These are phyloP conservation scores for Chaetomiaceae sp. DNA, from an alignment of 2,329 filamentous ascomycete species.

Conservation along the genomic window DNA sequence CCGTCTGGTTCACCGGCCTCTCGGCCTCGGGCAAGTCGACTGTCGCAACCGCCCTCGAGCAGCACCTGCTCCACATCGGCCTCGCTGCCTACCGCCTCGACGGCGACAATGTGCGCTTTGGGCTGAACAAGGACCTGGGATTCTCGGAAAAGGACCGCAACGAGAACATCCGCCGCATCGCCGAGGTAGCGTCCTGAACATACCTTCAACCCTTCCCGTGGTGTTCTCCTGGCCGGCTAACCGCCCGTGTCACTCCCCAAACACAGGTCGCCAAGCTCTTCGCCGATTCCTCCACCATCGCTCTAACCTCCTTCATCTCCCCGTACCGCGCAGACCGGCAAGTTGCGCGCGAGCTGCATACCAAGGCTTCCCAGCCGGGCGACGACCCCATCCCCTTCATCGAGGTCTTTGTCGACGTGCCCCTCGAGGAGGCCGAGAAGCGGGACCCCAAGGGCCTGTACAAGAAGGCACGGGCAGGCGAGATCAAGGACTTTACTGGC, in stretches of 20 bases:
- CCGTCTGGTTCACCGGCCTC: slow-evolving; percentile 96
- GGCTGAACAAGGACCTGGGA: slow-evolving; percentile 94
- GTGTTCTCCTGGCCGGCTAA: not conserved
- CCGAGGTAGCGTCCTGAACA: slow-evolving; percentile 52
- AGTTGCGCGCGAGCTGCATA: slow-evolving; percentile 76
- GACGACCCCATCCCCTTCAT: slow-evolving; percentile 79
- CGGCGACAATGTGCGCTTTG: slow-evolving; percentile 97
- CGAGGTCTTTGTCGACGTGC: slow-evolving; percentile 90
- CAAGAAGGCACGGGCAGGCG: slow-evolving; percentile 89
- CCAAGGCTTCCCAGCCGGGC: slow-evolving; percentile 48
- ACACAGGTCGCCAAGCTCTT: slow-evolving; percentile 88
- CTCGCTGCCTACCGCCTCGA: slow-evolving; percentile 88
- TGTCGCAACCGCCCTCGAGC: slow-evolving; percentile 92
- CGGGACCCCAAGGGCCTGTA: slow-evolving; percentile 96
- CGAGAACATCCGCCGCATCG: slow-evolving; percentile 96
- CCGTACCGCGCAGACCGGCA: slow-evolving; percentile 86
- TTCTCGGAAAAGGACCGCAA: slow-evolving; percentile 91
- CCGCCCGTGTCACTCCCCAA: not conserved
- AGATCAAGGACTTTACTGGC: slow-evolving; percentile 97
- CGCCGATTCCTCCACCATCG: slow-evolving; percentile 80
- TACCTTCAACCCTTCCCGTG: not conserved
- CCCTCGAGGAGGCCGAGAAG: slow-evolving; percentile 86
- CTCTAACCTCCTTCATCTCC: slow-evolving; percentile 94
- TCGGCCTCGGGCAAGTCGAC: slow-evolving; percentile 97
- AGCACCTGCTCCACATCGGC: slow-evolving; percentile 85